Evolutionary conservation across 495 filamentous ascomycete species (phyloP), one percentile per base, ranked within the genome.

Genomic region (Hypoxylon fragiforme): DNA sequence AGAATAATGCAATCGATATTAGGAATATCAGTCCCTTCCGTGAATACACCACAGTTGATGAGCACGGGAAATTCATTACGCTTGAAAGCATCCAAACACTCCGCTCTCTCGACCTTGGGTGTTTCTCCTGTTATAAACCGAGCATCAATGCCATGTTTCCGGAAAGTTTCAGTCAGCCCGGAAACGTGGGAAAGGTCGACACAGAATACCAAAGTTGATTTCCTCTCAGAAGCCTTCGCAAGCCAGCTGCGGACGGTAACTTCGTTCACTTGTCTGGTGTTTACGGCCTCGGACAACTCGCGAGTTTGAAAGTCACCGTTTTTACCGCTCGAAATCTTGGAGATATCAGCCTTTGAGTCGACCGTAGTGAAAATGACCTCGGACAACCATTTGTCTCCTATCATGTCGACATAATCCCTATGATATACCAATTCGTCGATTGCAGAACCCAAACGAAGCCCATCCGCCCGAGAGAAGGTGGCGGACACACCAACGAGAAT

Each of bases 391-490:
- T 91, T 89, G 14, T 95, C 89, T 19, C 81, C 82, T 48, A 97
- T 97, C 92, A 97, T 96, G 57, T 97, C 92, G 45, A 97, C 80
- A 60, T 95, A 98, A 65, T 96, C 91, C 65, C 89, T 95, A 71
- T 97, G 95, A 60, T 96, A 99, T 19, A 97, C 95, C 47, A 99
- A 92, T 53, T 95, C 87, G 58, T 97, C 94, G 54, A 99, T 88
- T 12, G 88, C 92, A 28, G 89, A 81, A 3, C 92, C 92, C 1
- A 99, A 75, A 38, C 81, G 81, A n/a, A 96, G 73, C 0, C 94
- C 94, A 71, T 99, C 94, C 42, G 86, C 86, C 16, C 94, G 81
- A 13, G 91, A 91, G 54, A 97, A 85, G 0, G 94, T 99, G 3
- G 94, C 94, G 15, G 91, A 96, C 6, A 99, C 91, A 3, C 94